Evolutionary conservation across 1,139 yeast genomes (phyloP).

Genomic region (Suhomyces atakaporum): DNA sequence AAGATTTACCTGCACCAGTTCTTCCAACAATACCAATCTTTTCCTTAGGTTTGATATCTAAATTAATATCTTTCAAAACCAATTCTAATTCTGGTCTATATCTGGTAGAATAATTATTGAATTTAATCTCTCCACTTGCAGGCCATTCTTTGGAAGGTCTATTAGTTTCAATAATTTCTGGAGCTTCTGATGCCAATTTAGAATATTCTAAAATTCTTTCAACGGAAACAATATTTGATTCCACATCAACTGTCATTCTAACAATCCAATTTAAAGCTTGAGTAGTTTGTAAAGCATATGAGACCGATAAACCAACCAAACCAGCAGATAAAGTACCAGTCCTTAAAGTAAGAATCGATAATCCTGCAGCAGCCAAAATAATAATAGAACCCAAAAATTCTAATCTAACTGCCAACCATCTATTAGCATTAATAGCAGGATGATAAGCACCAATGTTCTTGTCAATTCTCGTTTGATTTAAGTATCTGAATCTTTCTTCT

Average conservation of each 20-base stretch:
- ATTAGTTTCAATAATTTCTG: constrained; percentile 64
- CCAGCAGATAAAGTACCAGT: constrained; percentile 80
- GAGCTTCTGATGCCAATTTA: constrained; percentile 74
- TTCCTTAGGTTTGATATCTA: constrained; percentile 59
- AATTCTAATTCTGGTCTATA: constrained; percentile 62
- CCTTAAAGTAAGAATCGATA: constrained; percentile 68
- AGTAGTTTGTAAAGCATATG: constrained; percentile 89
- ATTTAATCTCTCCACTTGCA: constrained; percentile 52
- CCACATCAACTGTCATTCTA: constrained; percentile 97
- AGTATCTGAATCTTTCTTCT: constrained; percentile 64
- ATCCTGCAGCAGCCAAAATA: constrained; percentile 81
- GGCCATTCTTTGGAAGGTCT: constrained; percentile 75
- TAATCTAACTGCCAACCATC: constrained; percentile 95
- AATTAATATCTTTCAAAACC: constrained; percentile 54
- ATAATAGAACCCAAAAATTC: constrained; percentile 89
- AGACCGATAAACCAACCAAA: constrained; percentile 87
- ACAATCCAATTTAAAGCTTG: constrained; percentile 97
- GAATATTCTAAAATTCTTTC: constrained; percentile 93
- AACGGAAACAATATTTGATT: constrained; percentile 93
- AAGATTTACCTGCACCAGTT: constrained; percentile 84
- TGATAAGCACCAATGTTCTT: constrained; percentile 87
- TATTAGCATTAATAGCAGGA: constrained; percentile 90
- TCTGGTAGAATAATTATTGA: constrained; percentile 61
- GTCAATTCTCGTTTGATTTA: constrained; percentile 80
- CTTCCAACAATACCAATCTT: constrained; percentile 84